These are phyloP conservation scores for Elongisporangium undulatum DNA, from an alignment of 352 stramenopile species.

Conservation along the genomic window DNA sequence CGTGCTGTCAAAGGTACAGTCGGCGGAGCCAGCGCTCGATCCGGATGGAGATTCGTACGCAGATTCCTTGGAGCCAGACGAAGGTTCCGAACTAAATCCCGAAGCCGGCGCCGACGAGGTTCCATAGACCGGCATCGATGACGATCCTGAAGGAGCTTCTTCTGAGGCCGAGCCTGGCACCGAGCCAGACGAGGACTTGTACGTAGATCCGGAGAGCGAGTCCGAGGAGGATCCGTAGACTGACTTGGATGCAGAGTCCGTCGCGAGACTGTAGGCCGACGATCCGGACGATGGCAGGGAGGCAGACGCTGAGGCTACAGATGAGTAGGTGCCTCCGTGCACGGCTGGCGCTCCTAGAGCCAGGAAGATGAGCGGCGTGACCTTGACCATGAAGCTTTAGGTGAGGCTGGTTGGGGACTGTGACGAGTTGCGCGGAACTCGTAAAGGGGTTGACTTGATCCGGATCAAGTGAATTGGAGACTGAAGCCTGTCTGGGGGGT, in stretches of 20 bases:
- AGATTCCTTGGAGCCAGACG: constrained; percentile 4
- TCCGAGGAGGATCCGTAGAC: not conserved
- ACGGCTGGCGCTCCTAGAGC: constrained; percentile 10
- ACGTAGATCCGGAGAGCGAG: not conserved
- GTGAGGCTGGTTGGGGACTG: no score
- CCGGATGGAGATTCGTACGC: constrained; percentile 1
- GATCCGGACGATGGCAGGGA: not conserved
- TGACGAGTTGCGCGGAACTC: constrained; percentile 3
- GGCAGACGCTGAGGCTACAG: not conserved
- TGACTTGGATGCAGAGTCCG: not conserved
- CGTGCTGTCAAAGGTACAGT: constrained; percentile 13
- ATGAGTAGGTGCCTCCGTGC: not conserved
- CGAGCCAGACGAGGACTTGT: not conserved
- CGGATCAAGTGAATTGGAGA: constrained; percentile 22
- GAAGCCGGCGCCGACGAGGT: no score
- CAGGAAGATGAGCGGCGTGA: constrained; percentile 22
- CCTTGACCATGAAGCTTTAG: constrained; percentile 28
- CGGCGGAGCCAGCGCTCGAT: constrained; percentile 1
- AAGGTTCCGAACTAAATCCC: not conserved
- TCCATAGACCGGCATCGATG: not conserved
- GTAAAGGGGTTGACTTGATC: constrained; percentile 7
- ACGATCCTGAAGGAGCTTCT: not conserved
- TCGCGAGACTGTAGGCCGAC: not conserved
- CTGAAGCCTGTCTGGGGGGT: constrained; percentile 5
- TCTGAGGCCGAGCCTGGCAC: not conserved